Base-by-base conservation (phyloP, 495 filamentous ascomycete species). In the Sphaerosporella brunnea region DNA sequence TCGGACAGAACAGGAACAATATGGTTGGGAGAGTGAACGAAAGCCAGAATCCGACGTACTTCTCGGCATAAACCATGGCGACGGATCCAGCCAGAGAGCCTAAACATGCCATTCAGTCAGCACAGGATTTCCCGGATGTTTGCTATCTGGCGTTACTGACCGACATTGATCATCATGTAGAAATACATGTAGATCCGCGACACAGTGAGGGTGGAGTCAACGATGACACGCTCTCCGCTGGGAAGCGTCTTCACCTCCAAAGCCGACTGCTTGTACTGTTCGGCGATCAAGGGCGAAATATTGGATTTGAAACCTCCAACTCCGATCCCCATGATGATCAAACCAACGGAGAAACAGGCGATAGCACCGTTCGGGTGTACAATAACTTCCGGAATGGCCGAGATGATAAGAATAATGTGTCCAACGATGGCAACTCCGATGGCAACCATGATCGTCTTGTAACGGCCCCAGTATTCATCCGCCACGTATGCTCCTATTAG, bases 21-120 rank as follows among this genome's bases (percentile, higher is more conserved):
- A 67, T 51, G 1, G 77, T 80, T 4, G 78, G 77, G 13, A 82
- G 66, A 4, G 71, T 63, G 55, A 63, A 83, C 0, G 78, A 67
- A n/a, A 84, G 68, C 69, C 73, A 86, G 66, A 83, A 86, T 18
- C 81, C 81, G 47, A 84, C 75, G 45, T 81, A 82, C 49, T 78
- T 72, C 64, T 43, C 40, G 4, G 73, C 72, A 55, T 80, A 81
- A 23, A 74, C 72, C 74, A 79, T 73, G 11, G 24, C 46, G 13
- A 59, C 24, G 26, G 50, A 47, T 13, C 55, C 55, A 41, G 48
- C 13, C 28, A 51, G 36, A 15, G 28, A 32, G 35, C 13, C 28
- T 32, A 13, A 5, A 32, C 28, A 13, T 32, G 28, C 5, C 28
- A 13, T 13, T 32, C 7, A 5, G 13, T 32, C 28, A 32, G 28